Evolutionary conservation across 306 rosid species (phyloP).

Genomic region (Castanopsis chinensis): DNA sequence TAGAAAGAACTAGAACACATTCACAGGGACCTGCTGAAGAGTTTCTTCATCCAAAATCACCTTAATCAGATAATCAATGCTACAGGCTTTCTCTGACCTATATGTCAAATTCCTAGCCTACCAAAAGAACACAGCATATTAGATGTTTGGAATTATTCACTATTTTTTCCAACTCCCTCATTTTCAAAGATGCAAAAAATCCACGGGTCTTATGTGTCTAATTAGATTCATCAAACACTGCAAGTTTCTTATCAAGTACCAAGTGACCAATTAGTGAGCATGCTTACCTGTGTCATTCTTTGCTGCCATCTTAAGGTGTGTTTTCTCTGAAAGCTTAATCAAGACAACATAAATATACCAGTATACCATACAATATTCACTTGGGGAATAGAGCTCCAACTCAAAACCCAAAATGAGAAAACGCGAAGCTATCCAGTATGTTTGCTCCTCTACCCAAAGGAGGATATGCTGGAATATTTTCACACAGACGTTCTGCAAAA

Average conservation of each 20-base stretch:
- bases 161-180: background rate
- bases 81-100: background rate
- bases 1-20: slow-evolving; percentile 8
- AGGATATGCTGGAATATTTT: slow-evolving; percentile 83
- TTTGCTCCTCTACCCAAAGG: slow-evolving; percentile 91
- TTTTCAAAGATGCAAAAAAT: background rate
- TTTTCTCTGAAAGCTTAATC: slow-evolving; percentile 80
- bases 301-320: slow-evolving; percentile 53
- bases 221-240: background rate
- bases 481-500: slow-evolving; percentile 64
- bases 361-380: slow-evolving; percentile 96
- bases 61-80: background rate
- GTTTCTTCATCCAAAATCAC: background rate
- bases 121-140: background rate
- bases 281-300: slow-evolving; percentile 60
- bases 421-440: slow-evolving; percentile 91
- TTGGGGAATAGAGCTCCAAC: slow-evolving; percentile 78
- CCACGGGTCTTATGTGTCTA: background rate
- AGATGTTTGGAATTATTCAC: background rate
- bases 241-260: slow-evolving; percentile 9
- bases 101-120: background rate
- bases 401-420: slow-evolving; percentile 93
- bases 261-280: slow-evolving; percentile 2
- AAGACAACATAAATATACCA: slow-evolving; percentile 80
- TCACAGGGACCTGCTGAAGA: background rate